Evolutionary conservation across 2,329 filamentous ascomycete genomes (phyloP).

Genomic region (Aspergillus niger): DNA sequence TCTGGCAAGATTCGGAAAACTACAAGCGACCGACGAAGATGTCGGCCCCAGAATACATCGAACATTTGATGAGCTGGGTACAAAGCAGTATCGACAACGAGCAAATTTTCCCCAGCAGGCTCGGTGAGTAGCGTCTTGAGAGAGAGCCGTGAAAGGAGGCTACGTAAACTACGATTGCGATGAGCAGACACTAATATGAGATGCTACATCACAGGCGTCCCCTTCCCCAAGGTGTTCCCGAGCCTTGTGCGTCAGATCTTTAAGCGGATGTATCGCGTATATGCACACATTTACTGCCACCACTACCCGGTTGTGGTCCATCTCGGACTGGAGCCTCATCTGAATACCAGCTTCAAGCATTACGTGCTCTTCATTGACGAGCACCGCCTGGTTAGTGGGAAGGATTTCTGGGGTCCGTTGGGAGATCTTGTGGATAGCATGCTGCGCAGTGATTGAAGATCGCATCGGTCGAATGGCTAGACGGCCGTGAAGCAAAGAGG

Average conservation of each 20-base stretch:
- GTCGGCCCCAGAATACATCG: constrained; percentile 94
- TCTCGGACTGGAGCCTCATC: constrained; percentile 90
- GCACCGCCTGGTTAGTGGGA: constrained; percentile 85
- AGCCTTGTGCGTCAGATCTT: constrained; percentile 90
- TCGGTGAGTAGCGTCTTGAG: constrained; percentile 57
- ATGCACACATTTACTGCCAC: constrained; percentile 99
- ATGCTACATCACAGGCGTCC: constrained; percentile 63
- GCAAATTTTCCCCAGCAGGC: constrained; percentile 88
- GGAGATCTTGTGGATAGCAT: constrained; percentile 97
- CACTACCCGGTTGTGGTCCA: constrained; percentile 97
- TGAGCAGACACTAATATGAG: not conserved
- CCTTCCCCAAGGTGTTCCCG: constrained; percentile 91
- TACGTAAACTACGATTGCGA: not conserved
- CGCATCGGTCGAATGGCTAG: constrained; percentile 1
- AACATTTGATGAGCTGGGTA: constrained; percentile 96
- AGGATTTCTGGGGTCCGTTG: constrained; percentile 95
- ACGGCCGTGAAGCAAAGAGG: constrained; percentile 5
- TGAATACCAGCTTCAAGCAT: constrained; percentile 99
- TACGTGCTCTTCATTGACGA: constrained; percentile 99
- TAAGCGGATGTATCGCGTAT: constrained; percentile 98
- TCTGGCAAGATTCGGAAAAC: constrained; percentile 95
- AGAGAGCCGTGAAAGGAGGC: not conserved
- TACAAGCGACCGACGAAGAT: constrained; percentile 98
- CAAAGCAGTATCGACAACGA: constrained; percentile 96
- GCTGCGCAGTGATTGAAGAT: constrained; percentile 78